Percentiles rank a stretch among this genome's conserved stretches.
Evolutionary conservation across 192 early-diverging fungal species (phyloP).

Genomic region (Gonapodya sp.): DNA sequence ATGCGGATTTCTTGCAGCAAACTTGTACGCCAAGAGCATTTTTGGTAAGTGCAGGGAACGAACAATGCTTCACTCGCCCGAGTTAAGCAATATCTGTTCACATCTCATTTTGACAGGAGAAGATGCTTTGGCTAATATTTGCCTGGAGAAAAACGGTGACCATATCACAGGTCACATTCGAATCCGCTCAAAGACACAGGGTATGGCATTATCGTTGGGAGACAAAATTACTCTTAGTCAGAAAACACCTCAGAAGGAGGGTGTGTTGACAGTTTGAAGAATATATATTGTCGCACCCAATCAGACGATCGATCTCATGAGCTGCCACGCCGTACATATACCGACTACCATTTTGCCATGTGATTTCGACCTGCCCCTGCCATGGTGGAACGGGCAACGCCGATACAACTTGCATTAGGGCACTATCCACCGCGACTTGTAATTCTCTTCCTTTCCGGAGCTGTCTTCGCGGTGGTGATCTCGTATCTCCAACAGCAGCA

Average conservation of each 20-base stretch:
- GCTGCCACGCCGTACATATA: too few relatives aligned
- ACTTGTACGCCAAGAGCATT: conserved; percentile 90
- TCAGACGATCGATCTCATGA: neutral
- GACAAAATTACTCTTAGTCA: neutral
- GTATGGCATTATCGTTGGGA: conserved; percentile 66
- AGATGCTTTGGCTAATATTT: conserved; percentile 95
- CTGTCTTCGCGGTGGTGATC: conserved; percentile 50
- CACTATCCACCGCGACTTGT: conserved; percentile 40
- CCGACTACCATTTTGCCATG: too few relatives aligned
- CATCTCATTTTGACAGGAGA: conserved; percentile 35
- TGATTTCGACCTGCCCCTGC: neutral
- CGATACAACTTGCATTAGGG: conserved; percentile 5
- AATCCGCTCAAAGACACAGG: conserved; percentile 96
- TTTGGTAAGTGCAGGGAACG: conserved; percentile 61
- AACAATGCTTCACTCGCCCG: neutral
- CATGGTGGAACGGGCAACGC: neutral
- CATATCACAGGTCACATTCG: conserved; percentile 91
- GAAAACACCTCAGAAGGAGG: neutral
- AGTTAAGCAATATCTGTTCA: too few relatives aligned
- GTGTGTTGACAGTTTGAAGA: neutral
- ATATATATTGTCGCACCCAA: neutral
- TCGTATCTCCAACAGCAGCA: conserved; percentile 52
- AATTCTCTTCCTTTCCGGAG: conserved; percentile 52
- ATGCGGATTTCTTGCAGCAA: conserved; percentile 95
- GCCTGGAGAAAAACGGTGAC: conserved; percentile 63